Evolutionary conservation across 495 filamentous ascomycete genomes (phyloP).

Genomic region (Penicillium canescens): DNA sequence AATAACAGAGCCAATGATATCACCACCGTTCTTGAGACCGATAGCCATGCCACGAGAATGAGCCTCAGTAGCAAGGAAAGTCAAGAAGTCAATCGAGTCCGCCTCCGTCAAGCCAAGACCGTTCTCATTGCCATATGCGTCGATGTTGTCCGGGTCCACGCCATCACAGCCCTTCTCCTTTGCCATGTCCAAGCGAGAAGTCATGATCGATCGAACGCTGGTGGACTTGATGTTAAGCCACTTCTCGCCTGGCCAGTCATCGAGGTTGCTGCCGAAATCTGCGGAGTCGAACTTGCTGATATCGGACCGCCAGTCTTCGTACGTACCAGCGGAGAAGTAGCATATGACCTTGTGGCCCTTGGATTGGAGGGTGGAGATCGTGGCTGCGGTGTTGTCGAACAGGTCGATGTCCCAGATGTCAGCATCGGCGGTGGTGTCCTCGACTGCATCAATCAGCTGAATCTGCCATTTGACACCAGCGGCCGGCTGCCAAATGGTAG

Average conservation of each 20-base stretch:
- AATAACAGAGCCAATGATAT: slow-evolving; percentile 58
- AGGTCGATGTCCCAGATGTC: slow-evolving; percentile 14
- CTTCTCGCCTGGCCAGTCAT: slow-evolving; percentile 66
- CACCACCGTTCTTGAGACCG: slow-evolving; percentile 68
- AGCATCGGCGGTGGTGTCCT: slow-evolving; percentile 5
- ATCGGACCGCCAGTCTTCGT: slow-evolving; percentile 61
- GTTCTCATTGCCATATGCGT: slow-evolving; percentile 60
- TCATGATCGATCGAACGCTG: slow-evolving; percentile 63
- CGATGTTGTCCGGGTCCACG: slow-evolving; percentile 73
- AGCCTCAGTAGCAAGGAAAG: slow-evolving; percentile 57
- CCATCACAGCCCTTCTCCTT: slow-evolving; percentile 66
- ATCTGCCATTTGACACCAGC: slow-evolving; percentile 17
- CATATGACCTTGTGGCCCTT: slow-evolving; percentile 62
- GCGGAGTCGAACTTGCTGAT: slow-evolving; percentile 45
- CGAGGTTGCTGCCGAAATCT: slow-evolving; percentile 56
- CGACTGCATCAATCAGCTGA: slow-evolving; percentile 8
- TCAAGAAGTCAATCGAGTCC: slow-evolving; percentile 59
- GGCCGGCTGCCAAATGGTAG: slow-evolving; percentile 8
- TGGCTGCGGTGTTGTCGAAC: slow-evolving; percentile 13
- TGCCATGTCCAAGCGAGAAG: slow-evolving; percentile 54
- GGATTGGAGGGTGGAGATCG: slow-evolving; percentile 4
- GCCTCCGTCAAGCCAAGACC: slow-evolving; percentile 55
- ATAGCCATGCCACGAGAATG: slow-evolving; percentile 50
- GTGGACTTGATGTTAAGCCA: slow-evolving; percentile 63
- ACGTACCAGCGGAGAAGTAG: slow-evolving; percentile 72